A percentile compares a stretch with the other conserved stretches of the same genome.
These are phyloP conservation scores for Chaetomium sp. DNA, from an alignment of 2,329 filamentous ascomycete species.

Conservation along the genomic window DNA sequence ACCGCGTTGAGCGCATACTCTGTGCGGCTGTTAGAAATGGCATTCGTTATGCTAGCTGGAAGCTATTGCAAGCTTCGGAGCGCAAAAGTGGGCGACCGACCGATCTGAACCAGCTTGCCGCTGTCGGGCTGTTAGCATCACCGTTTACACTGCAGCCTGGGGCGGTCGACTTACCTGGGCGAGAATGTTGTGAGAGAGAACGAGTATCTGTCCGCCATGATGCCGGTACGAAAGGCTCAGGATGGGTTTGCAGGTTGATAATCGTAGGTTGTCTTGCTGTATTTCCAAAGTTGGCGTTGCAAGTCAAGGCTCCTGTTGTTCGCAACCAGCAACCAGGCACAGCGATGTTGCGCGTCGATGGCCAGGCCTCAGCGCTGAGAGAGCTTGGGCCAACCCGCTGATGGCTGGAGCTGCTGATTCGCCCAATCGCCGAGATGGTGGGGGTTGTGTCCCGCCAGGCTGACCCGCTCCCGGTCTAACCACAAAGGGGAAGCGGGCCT, in stretches of 20 bases:
- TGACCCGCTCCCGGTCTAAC: slow-evolving; percentile 18
- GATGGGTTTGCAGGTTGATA: neutral
- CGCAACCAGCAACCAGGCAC: slow-evolving; percentile 33
- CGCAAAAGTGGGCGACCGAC: slow-evolving; percentile 43
- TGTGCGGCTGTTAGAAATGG: slow-evolving; percentile 45
- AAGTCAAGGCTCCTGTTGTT: slow-evolving; percentile 18
- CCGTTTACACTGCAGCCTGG: slow-evolving; percentile 25
- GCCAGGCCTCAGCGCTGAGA: slow-evolving; percentile 33
- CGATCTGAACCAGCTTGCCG: slow-evolving; percentile 99
- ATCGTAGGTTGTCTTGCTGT: neutral
- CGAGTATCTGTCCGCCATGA: slow-evolving; percentile 97
- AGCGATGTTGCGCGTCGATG: slow-evolving; percentile 36
- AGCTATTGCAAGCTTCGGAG: neutral
- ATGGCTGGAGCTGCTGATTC: slow-evolving; percentile 28
- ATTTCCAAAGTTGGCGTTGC: slow-evolving; percentile 3
- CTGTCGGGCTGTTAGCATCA: slow-evolving; percentile 50
- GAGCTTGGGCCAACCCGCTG: slow-evolving; percentile 34
- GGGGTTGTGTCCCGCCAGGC: neutral
- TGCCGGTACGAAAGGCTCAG: slow-evolving; percentile 38
- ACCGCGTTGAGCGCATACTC: slow-evolving; percentile 99
- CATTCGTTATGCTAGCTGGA: neutral
- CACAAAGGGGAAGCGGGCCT: slow-evolving; percentile 20
- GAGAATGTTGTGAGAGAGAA: slow-evolving; percentile 99
- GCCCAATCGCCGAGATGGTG: slow-evolving; percentile 13
- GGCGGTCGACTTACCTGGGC: slow-evolving; percentile 71